Evolutionary conservation across 73 alveolate species (phyloP).

Genomic region (Tetrahymena malaccensis): DNA sequence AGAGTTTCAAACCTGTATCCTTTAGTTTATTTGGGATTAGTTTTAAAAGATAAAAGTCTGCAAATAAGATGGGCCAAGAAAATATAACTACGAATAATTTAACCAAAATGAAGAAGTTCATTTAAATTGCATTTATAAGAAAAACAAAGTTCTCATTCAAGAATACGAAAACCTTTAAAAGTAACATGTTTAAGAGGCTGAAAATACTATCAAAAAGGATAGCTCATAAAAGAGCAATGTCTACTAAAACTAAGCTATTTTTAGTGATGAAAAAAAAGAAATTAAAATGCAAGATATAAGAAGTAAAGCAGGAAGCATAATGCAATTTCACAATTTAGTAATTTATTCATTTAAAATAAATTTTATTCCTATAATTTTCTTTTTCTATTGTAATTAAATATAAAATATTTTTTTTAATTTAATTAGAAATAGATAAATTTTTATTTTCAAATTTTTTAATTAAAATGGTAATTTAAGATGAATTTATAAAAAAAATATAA

Average conservation of each 20-base stretch:
- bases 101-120: not conserved
- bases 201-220: not conserved
- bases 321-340: not conserved
- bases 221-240: not conserved
- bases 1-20: not conserved
- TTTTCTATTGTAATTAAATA: no score
- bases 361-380: no score
- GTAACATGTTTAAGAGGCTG: not conserved
- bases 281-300: not conserved
- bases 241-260: not conserved
- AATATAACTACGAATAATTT: not conserved
- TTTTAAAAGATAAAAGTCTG: not conserved
- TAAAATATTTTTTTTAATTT: no score
- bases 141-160: not conserved
- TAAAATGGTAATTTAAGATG: no score
- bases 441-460: no score
- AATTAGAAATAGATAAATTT: not conserved
- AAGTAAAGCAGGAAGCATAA: not conserved
- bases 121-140: not conserved
- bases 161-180: not conserved
- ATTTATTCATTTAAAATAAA: not conserved
- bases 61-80: not conserved
- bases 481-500: no score
- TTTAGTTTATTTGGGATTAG: not conserved
- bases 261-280: not conserved